phyloP scores from a whole-genome alignment of 345 rosid species.

The Syzygium oleosum region DNA sequence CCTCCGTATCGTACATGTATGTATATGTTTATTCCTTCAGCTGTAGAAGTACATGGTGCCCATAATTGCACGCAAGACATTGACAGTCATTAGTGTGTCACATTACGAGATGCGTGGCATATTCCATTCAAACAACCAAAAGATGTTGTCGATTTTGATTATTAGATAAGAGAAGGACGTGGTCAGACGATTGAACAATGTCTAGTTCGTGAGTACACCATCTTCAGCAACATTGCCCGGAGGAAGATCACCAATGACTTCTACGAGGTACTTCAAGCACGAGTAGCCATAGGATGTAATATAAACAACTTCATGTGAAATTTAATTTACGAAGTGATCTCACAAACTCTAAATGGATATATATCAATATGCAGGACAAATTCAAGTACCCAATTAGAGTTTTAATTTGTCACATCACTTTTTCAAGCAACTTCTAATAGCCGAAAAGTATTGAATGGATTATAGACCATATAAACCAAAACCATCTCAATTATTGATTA shows the following conservation, averaged over 20 bases:
- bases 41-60: background rate
- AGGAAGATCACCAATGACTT: background rate
- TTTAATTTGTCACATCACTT: background rate
- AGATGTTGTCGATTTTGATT: background rate
- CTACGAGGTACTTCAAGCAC: constrained; percentile 2
- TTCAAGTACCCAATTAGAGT: background rate
- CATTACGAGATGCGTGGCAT: background rate
- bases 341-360: background rate
- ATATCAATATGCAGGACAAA: background rate
- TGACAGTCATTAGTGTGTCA: background rate
- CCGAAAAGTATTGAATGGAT: background rate
- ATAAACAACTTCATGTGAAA: background rate
- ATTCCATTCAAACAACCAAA: background rate
- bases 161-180: constrained; percentile 4
- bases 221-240: background rate
- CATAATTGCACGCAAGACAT: background rate
- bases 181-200: constrained; percentile 1
- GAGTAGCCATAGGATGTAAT: background rate
- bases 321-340: too few relatives aligned
- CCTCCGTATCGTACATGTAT: background rate
- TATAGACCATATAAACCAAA: background rate
- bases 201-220: constrained; percentile 3
- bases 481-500: background rate
- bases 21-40: background rate
- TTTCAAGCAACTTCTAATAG: background rate